Evolutionary conservation across 768 basidiomycete species (phyloP), one percentile per base, ranked within the genome.

Genomic region (Termitomyces sp.): DNA sequence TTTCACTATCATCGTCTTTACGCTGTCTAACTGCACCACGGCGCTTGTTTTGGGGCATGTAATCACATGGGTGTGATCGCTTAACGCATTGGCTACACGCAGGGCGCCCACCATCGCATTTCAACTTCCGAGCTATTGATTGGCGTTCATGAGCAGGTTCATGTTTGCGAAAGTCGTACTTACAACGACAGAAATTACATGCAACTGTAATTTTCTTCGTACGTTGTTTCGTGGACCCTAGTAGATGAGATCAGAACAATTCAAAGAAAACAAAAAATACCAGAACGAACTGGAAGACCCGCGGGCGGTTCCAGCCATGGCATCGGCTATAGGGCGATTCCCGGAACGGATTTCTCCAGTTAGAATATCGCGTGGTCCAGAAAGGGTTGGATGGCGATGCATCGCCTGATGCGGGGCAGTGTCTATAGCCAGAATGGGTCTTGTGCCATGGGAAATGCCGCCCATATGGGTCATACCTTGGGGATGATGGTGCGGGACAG

Each of bases 131-230:
- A 50, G 90, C 91, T 92, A 70, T 53, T 65, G 51, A 62, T 64
- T 50, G 55, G 47, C 55, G 43, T 66, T 64, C 27, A 58, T 63
- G 29, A 56, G 48, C 50, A 31, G 44, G 24, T 7, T 36, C 36
- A 53, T 48, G 41, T 53, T 46, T 55, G 2, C 26, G 20, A 57
- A 59, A 53, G 27, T 65, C 60, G 56, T 32, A 80, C 89, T 74
- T 70, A 92, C 91, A 92, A 60, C 91, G 87, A 75, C 91, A 93
- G 70, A 93, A 93, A 71, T 93, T 92, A 76, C 91, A 93, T 39
- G 91, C 91, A 46, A 92, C 90, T 22, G 87, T 90, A 54, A 92
- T 92, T 72, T 93, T 92, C 77, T 91, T 92, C 54, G 86, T 82
- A 57, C 88, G 80, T 63, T 82, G 82, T 63, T 87, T 86, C 60